Evolutionary conservation across 2,329 filamentous ascomycete species (phyloP).

Genomic region (Phialemonium atrogriseum): DNA sequence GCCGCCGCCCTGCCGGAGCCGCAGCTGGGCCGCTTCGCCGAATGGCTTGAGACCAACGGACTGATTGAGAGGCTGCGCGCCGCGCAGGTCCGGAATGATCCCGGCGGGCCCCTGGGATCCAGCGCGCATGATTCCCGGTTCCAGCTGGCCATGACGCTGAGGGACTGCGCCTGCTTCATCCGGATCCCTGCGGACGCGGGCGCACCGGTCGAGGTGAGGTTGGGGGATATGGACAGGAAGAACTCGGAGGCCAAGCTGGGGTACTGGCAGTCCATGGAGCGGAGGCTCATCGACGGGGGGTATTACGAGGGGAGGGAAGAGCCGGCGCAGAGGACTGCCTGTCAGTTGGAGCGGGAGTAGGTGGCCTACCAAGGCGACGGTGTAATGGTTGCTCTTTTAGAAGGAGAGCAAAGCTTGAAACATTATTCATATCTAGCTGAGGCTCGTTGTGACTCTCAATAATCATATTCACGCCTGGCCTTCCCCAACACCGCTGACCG

Average conservation of each 20-base stretch:
- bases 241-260: slow-evolving; percentile 55
- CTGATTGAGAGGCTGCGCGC: slow-evolving; percentile 27
- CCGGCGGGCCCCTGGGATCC: slow-evolving; percentile 32
- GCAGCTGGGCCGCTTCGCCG: slow-evolving; percentile 23
- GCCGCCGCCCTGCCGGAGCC: too few relatives aligned
- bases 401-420: too few relatives aligned
- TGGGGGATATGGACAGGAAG: slow-evolving; percentile 75
- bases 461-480: too few relatives aligned
- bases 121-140: slow-evolving; percentile 34
- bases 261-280: slow-evolving; percentile 61
- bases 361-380: too few relatives aligned
- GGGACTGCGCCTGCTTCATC: slow-evolving; percentile 71
- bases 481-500: too few relatives aligned
- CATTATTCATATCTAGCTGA: too few relatives aligned
- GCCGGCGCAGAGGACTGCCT: slow-evolving; percentile 14
- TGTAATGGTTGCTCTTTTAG: too few relatives aligned
- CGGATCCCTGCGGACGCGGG: slow-evolving; percentile 36
- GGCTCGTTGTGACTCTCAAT: too few relatives aligned
- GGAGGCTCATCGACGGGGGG: slow-evolving; percentile 53
- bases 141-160: slow-evolving; percentile 67
- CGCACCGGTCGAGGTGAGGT: slow-evolving; percentile 42
- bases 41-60: slow-evolving; percentile 28
- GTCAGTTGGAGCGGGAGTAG: slow-evolving; percentile 12
- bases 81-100: slow-evolving; percentile 30
- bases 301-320: slow-evolving; percentile 46